These are phyloP conservation scores for Mimosa bimucronata DNA, from an alignment of 306 rosid species.

Conservation along the genomic window DNA sequence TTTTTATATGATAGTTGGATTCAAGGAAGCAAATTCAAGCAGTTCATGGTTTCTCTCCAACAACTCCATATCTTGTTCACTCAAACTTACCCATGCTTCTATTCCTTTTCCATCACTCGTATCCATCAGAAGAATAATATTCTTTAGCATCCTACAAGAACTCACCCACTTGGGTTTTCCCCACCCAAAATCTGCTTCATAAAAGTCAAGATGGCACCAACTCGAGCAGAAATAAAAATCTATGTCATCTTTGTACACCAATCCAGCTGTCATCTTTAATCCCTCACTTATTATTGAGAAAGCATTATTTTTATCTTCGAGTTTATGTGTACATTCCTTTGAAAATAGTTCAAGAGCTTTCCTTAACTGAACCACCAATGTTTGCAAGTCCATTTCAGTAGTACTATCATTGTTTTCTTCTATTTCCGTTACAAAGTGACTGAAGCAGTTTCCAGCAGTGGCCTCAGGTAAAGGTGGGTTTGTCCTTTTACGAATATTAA, in stretches of 20 bases:
- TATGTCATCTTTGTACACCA: background rate
- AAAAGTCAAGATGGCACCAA: constrained; percentile 27
- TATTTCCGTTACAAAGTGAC: constrained; percentile 10
- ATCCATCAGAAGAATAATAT: constrained; percentile 27
- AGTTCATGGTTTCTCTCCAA: constrained; percentile 21
- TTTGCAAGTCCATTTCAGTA: constrained; percentile 15
- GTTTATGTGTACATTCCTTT: constrained; percentile 22
- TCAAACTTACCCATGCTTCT: constrained; percentile 39
- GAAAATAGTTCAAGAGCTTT: constrained; percentile 21
- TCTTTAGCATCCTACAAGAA: background rate
- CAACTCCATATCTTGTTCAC: constrained; percentile 26
- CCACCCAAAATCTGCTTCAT: background rate
- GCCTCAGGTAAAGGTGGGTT: constrained; percentile 40
- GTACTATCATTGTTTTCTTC: background rate
- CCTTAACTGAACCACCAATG: constrained; percentile 34
- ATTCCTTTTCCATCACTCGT: constrained; percentile 28
- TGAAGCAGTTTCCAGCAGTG: constrained; percentile 38
- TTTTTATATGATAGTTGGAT: constrained; percentile 23
- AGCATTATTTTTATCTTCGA: constrained; percentile 20
- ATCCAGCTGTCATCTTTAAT: background rate
- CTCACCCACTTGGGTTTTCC: constrained; percentile 42
- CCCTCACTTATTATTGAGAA: background rate
- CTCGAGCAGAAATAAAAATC: constrained; percentile 21
- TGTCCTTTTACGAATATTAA: constrained; percentile 45
- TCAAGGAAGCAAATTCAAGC: constrained; percentile 33